Percentiles rank a stretch among this genome's conserved stretches.
Evolutionary conservation across 2,329 filamentous ascomycete species (phyloP).

Genomic region (Trichoderma afroharzianum): DNA sequence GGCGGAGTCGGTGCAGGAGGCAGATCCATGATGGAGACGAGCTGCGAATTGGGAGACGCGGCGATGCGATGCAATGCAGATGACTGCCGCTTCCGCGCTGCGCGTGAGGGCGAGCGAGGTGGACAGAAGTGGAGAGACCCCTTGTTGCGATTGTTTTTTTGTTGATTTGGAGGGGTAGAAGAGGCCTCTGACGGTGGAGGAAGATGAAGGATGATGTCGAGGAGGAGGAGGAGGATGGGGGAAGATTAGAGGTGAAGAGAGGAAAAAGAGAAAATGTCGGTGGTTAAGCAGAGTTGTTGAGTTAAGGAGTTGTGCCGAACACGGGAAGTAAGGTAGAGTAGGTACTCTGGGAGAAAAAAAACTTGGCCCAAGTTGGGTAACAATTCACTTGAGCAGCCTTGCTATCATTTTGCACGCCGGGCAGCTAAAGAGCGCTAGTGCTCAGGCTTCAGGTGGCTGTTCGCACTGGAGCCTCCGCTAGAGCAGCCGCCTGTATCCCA

Average conservation of each 20-base stretch:
- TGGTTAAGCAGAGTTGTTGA: background rate
- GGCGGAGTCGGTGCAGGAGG: constrained; percentile 51
- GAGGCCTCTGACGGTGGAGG: background rate
- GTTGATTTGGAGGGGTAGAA: background rate
- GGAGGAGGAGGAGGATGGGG: background rate
- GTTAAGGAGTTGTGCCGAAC: background rate
- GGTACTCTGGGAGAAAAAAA: background rate
- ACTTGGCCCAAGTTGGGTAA: background rate
- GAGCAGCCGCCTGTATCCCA: background rate
- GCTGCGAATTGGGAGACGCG: constrained; percentile 14
- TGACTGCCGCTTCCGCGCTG: constrained; percentile 12
- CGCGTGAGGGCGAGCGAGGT: background rate
- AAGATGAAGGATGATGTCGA: background rate
- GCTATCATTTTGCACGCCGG: background rate
- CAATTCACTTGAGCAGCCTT: constrained; percentile 12
- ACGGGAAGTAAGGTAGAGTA: background rate
- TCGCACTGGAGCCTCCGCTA: constrained; percentile 6
- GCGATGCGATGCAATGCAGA: constrained; percentile 19
- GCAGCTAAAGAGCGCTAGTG: background rate
- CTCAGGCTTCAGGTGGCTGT: background rate
- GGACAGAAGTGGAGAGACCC: constrained; percentile 1
- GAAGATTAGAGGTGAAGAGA: background rate
- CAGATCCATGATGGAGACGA: constrained; percentile 37
- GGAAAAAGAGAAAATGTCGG: background rate
- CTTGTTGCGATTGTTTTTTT: background rate